Base-by-base conservation (phyloP, 2,329 filamentous ascomycete species). In the Dactylellina sp. region DNA sequence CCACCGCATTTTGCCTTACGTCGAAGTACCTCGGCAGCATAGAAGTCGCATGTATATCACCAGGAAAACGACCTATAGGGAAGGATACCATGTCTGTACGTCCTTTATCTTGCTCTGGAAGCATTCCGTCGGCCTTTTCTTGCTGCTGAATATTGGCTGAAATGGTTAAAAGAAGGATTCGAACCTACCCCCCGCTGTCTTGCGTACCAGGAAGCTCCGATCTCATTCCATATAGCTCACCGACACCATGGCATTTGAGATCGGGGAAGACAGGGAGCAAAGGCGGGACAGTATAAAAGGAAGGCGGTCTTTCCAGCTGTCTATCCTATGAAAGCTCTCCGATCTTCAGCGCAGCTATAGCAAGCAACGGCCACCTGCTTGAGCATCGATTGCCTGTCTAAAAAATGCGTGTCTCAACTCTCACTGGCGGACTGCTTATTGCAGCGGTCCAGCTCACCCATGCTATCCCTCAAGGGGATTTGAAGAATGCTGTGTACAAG, bases 371-470 rank as follows among this genome's bases (percentile, higher is more conserved):
- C 53, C 39, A 24, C 22, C 39, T 55, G 20, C 50, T 47, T 49
- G 39, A 65, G 55, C 46, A 47, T 37, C 60, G 40, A 72, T 72
- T 61, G 60, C 53, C 39, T 72, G 60, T 56, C 37, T 25, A 18
- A 50, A 59, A 18, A 59, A 72, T 72, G 68, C 68, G 68, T 56
- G 60, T 72, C 52, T 72, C 68, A 53, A 60, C 68, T 65, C 50
- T 72, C 22, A 59, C 68, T 16, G 68, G 60, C 24, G 53, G 68
- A n/a, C 55, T 72, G 68, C 68, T 72, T 40, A 18, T 72, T 12
- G 68, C 60, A 50, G 60, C 68, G 22, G 56, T 44, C 53, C 53
- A 46, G 49, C 53, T 72, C 32, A 44, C 35, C 53, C 62, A 46
- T 50, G 68, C 68, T n/a, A 42, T 53, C 50, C 53, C 68, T 49